These are phyloP conservation scores for Eleusine indica DNA, from an alignment of 176 grass and related monocot genomes.

Conservation along the genomic window DNA sequence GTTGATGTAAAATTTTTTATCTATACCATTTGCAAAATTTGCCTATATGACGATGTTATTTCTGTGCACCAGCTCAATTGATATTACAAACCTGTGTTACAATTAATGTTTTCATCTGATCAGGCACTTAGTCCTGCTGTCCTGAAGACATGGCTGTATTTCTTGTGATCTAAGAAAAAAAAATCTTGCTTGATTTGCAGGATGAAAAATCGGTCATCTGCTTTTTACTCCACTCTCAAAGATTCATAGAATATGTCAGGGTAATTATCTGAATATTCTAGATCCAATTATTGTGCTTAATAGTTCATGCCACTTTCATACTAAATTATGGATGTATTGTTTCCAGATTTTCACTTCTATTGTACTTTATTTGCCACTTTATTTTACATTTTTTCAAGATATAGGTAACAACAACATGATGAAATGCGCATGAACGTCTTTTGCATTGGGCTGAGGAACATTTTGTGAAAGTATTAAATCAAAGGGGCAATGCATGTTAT, in stretches of 20 bases:
- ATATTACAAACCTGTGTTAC: constrained; percentile 2
- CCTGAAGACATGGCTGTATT: constrained; percentile 17
- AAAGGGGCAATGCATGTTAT: background rate
- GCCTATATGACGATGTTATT: background rate
- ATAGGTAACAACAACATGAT: background rate
- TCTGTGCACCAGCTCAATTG: background rate
- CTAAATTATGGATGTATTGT: constrained; percentile 14
- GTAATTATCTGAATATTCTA: constrained; percentile 53
- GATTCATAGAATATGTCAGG: constrained; percentile 92
- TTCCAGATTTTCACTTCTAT: background rate
- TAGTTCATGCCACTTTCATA: background rate
- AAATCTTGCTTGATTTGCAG: constrained; percentile 48
- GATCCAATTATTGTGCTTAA: constrained; percentile 21
- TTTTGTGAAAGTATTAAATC: background rate
- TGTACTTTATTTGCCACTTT: background rate
- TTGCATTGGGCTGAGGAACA: background rate
- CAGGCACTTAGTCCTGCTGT: background rate
- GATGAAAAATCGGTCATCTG: constrained; percentile 88
- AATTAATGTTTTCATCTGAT: background rate
- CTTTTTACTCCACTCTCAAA: constrained; percentile 96
- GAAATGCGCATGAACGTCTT: background rate
- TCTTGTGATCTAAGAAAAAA: constrained; percentile 32
- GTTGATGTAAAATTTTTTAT: constrained; percentile 29
- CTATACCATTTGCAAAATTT: background rate
- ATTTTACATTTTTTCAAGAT: background rate